Conservation (phyloP, 1,284 basidiomycete species). For the Pterulicium gracile region DNA sequence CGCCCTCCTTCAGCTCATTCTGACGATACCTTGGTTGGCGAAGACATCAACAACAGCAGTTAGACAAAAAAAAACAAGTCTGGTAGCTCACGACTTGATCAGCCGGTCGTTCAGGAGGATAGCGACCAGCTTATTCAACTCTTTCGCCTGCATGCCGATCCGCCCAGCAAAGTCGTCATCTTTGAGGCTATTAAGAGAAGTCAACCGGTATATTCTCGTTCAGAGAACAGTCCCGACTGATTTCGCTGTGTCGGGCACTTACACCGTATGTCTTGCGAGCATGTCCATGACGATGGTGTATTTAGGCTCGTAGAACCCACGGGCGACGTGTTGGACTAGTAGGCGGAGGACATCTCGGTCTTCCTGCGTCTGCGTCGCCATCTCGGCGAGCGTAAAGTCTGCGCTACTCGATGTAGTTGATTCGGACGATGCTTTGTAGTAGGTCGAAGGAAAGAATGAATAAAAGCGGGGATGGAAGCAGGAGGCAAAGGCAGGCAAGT, state of each 20-base stretch:
- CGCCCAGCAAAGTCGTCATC: slow-evolving; percentile 86
- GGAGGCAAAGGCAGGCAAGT: neutral
- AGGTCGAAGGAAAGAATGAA: neutral
- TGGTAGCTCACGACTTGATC: slow-evolving; percentile 74
- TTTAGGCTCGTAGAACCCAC: slow-evolving; percentile 14
- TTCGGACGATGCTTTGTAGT: neutral
- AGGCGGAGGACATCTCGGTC: slow-evolving; percentile 19
- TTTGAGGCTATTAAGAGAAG: slow-evolving; percentile 73
- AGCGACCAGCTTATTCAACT: slow-evolving; percentile 87
- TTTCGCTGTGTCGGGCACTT: neutral
- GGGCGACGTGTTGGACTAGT: slow-evolving; percentile 10
- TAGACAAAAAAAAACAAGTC: slow-evolving; percentile 4
- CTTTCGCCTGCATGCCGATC: slow-evolving; percentile 85
- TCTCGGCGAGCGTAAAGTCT: neutral
- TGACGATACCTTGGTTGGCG: slow-evolving; percentile 54
- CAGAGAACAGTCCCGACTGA: neutral
- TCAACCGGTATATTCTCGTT: too few relatives aligned
- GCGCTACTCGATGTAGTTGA: neutral
- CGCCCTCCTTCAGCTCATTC: slow-evolving; percentile 78
- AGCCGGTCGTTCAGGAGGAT: slow-evolving; percentile 80
- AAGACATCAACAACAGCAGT: slow-evolving; percentile 6
- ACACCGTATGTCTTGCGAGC: slow-evolving; percentile 17
- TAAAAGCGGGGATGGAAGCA: neutral
- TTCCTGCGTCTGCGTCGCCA: neutral
- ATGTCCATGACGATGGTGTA: slow-evolving; percentile 34